These are phyloP conservation scores for Hirschfeldia incana DNA, from an alignment of 345 rosid genomes.

Conservation along the genomic window DNA sequence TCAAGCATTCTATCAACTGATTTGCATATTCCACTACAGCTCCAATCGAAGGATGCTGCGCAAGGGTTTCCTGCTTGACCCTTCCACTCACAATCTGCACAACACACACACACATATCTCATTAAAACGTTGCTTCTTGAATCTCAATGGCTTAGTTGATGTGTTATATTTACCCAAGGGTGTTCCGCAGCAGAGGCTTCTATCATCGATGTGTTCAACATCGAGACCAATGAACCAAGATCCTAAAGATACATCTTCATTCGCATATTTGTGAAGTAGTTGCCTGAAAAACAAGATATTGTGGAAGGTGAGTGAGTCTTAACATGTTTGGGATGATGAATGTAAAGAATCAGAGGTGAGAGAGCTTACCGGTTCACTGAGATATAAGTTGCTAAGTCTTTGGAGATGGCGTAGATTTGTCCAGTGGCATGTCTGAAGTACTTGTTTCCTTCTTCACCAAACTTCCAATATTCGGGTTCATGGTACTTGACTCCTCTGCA, in stretches of 20 bases:
- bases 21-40: slow-evolving; percentile 87
- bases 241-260: slow-evolving; percentile 91
- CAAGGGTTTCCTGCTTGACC: slow-evolving; percentile 72
- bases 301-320: neutral
- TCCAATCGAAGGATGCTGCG: slow-evolving; percentile 87
- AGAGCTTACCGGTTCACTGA: slow-evolving; percentile 60
- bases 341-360: slow-evolving; percentile 1
- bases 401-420: slow-evolving; percentile 85
- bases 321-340: neutral
- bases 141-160: too few species aligned
- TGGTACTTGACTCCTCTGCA: slow-evolving; percentile 79
- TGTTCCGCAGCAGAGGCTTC: slow-evolving; percentile 86
- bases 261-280: slow-evolving; percentile 79
- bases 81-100: slow-evolving; percentile 75
- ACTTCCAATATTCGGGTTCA: slow-evolving; percentile 91
- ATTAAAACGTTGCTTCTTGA: neutral
- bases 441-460: slow-evolving; percentile 91
- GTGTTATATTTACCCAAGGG: slow-evolving; percentile 55
- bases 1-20: slow-evolving; percentile 74
- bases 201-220: slow-evolving; percentile 81
- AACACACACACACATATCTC: neutral
- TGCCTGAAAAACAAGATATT: slow-evolving; percentile 42
- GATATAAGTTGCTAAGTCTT: slow-evolving; percentile 89
- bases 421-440: slow-evolving; percentile 93
- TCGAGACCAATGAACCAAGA: slow-evolving; percentile 89